Evolutionary conservation across 2,329 filamentous ascomycete species (phyloP), one percentile per base, ranked within the genome.

Genomic region (Dothideomycetes sp.): DNA sequence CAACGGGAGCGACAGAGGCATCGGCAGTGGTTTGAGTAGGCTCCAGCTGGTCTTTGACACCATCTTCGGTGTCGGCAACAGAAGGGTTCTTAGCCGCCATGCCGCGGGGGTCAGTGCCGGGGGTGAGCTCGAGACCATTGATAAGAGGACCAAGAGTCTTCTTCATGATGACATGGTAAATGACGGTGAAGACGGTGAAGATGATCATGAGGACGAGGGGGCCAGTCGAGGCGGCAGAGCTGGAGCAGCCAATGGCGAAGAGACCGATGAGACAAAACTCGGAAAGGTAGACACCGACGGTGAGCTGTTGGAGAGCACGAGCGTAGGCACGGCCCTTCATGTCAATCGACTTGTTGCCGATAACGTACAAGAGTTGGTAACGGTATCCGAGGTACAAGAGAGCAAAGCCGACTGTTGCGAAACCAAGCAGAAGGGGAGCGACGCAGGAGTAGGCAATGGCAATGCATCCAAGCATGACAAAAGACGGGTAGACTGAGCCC

Each of bases 301-400:
- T 60, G 27, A 70, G 57, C 36, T 70, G 66, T 41, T 64, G 60
- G 18, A 70, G 45, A 4, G 66, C 66, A 18, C 63, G 61, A 38
- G 62, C 58, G 49, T 69, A 70, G 2, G 60, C 59, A 12, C 58
- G 58, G 31, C 66, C 66, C 45, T 64, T 62, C 19, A 66, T 70
- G 44, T 70, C 66, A 38, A 66, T 58, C 32, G 56, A 44, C 41
- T 63, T 63, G 43, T 63, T 64, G 49, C 65, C 65, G 18, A 48
- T 36, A 10, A 67, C 63, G 48, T 67, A 70, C 9, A 70, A 58
- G 46, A 69, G 57, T 43, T 66, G 68, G 56, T 70, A 69, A 14
- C 64, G 61, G 52, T 64, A 69, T 37, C 61, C 64, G 31, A 68
- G 45, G 51, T 69, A 70, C 44, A 67, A 59, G 5, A 69, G 55